Evolutionary conservation across 2,329 filamentous ascomycete genomes (phyloP), one percentile per base, ranked within the genome.

Genomic region (Penicillium sp.): DNA sequence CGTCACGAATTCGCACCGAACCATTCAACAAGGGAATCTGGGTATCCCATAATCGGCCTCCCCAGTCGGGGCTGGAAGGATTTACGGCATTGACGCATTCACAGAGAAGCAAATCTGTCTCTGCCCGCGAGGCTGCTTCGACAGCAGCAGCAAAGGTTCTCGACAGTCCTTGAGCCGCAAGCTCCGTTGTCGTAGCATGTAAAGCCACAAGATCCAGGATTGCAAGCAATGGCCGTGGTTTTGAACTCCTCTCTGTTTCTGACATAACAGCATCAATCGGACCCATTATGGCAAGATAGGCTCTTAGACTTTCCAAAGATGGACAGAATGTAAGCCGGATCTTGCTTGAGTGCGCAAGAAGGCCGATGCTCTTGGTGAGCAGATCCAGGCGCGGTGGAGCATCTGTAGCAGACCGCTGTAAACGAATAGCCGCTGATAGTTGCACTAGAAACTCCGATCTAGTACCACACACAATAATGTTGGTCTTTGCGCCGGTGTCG

Each of bases 241-340:
- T 15, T 27, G 2, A 6, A 26, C 15, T n/a, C 7, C 31, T 50
- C 23, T 41, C 46, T n/a, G 15, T 4, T 8, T 15, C 23, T 29
- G 33, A 29, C 4, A 23, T 29, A 3, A 7, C 26, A 14, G 6
- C 42, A 27, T 25, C 37, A 27, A 35, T 48, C 12, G 43, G 40
- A 25, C 18, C 44, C 31, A 84, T 81, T 49, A 84, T 79, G 41
- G 88, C 79, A 18, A 97, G 79, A 66, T 88, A 90, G 33, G 90
- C 90, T 51, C 90, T 87, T 6, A 96, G 82, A 70, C 89, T 86
- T 22, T 89, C 85, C 51, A 94, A 81, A 2, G 88, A 90, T 0
- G 90, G 85, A 52, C 85, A 83, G 73, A 95, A 97, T 33, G 84
- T 76, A 8, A 92, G 73, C 52, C 83, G 84, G 59, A 95, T 82